Evolutionary conservation across 176 grass and related monocot species (phyloP), one percentile per base, ranked within the genome.

Genomic region (Miscanthus lutarioriparius): DNA sequence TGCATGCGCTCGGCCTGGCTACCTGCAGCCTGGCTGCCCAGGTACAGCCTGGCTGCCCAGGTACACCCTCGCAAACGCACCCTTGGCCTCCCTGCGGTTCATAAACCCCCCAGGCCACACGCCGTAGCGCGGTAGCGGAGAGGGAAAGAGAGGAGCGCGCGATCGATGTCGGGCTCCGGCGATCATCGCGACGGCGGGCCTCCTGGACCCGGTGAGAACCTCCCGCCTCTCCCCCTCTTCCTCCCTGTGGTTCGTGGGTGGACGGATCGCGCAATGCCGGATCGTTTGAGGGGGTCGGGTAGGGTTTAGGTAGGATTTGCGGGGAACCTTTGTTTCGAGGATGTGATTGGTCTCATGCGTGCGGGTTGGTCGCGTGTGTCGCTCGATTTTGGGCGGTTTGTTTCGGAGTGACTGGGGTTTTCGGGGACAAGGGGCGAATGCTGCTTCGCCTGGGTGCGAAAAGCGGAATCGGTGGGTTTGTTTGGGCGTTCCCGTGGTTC

Each of bases 181-280:
- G 77, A 76, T 61, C 32, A 20, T 12, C 74, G 74, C 33, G 74
- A 17, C 51, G 74, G 74, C 49, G 32, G 20, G 19, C 20, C 51
- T 61, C 49, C 77, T 1, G 80, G 10, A 7, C 9, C 88, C 36
- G 74, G 88, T 90, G 67, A 90, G 74, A 14, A 15, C 74, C 32
- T 0, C 13, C 23, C 41, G 22, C 15, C 11, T 26, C 76, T 2
- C 10, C 45, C 13, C 22, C 16, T 26, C 81, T 1, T 47, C 45
- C 4, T 27, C 22, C 13, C 66, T 45, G 35, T 10, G 37, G 22
- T 15, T 30, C 0, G 0, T 45, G 11, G 15, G 67, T 43, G 25
- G 58, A 6, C 22, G 74, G 17, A n/a, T 82, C 44, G 5, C 22
- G 83, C 83, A 73, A 90, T 86, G 83, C 17, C 72, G 30, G 78